Conservation (phyloP, 1,284 basidiomycete species). For the Heliocybe sulcata region DNA sequence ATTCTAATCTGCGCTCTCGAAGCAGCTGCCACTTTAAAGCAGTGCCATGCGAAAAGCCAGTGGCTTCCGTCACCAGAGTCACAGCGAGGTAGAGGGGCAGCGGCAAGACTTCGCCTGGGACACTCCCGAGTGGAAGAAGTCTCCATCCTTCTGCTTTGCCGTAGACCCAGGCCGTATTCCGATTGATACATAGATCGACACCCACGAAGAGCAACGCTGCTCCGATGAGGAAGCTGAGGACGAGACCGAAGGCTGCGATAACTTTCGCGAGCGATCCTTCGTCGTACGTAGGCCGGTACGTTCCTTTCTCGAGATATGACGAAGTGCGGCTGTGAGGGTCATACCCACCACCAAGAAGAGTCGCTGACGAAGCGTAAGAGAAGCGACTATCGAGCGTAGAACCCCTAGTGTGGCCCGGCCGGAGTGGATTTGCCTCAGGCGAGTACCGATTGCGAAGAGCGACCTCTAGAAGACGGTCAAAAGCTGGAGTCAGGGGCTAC, state of each 20-base stretch:
- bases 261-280: background rate
- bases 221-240: background rate
- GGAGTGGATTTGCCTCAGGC: background rate
- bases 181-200: background rate
- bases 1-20: background rate
- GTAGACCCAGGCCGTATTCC: too few relatives aligned
- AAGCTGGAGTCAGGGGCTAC: background rate
- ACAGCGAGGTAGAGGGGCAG: background rate
- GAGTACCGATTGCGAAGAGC: background rate
- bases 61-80: background rate
- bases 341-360: background rate
- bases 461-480: background rate
- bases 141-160: background rate
- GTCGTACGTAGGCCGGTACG: background rate
- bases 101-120: background rate
- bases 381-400: background rate
- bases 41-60: background rate
- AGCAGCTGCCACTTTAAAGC: background rate
- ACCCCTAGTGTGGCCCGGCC: background rate
- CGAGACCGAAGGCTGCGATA: background rate
- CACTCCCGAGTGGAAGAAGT: background rate
- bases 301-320: background rate
- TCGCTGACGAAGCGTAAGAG: background rate
- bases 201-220: background rate
- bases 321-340: background rate